Percentiles rank a stretch among this genome's conserved stretches.
phyloP scores from a whole-genome alignment of 2,329 filamentous ascomycete species.

The Trichoderma sp. region DNA sequence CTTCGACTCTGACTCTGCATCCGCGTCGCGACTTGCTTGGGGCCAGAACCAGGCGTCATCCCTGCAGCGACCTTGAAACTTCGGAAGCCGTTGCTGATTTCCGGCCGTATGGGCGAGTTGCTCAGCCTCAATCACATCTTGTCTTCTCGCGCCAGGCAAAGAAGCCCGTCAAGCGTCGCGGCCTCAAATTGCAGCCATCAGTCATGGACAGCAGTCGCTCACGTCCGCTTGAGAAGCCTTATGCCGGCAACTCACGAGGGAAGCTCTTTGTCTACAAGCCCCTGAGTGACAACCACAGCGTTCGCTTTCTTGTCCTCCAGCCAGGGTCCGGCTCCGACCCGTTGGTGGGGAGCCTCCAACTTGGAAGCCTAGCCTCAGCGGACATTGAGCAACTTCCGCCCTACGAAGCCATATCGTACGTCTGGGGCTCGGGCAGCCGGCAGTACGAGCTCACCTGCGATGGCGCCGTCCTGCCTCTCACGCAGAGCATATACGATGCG shows the following conservation, averaged over 20 bases:
- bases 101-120: background rate
- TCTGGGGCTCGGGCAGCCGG: conserved; percentile 37
- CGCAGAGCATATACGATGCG: conserved; percentile 37
- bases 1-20: background rate
- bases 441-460: conserved; percentile 31
- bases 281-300: conserved; percentile 29
- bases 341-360: conserved; percentile 33
- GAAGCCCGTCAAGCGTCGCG: conserved; percentile 13
- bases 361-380: conserved; percentile 31
- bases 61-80: background rate
- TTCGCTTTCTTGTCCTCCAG: conserved; percentile 39
- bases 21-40: background rate
- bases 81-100: too few species aligned
- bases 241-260: background rate
- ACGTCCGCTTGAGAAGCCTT: background rate
- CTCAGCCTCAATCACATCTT: background rate
- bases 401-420: conserved; percentile 43
- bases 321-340: conserved; percentile 35
- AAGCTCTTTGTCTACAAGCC: conserved; percentile 29
- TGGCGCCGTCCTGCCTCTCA: conserved; percentile 33
- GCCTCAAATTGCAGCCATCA: background rate
- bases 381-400: conserved; percentile 19
- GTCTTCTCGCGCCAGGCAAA: conserved; percentile 1
- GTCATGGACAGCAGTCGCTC: conserved; percentile 6
- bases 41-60: background rate